Percentiles rank a stretch among this genome's conserved stretches.
These are phyloP conservation scores for Solanum piurae DNA, from an alignment of 257 asterid species.

Conservation along the genomic window DNA sequence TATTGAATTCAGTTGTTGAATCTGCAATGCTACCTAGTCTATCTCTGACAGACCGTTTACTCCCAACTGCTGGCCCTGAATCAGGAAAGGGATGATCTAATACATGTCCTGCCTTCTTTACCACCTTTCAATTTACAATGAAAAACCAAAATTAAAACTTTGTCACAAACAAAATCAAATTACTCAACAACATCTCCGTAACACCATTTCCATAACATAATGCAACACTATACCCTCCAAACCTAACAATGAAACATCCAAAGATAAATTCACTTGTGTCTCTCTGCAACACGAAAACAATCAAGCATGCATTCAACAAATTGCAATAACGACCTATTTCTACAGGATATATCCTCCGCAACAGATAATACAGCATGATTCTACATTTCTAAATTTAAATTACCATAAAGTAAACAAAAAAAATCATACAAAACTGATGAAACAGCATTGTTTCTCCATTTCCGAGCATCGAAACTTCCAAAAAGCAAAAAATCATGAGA, in stretches of 20 bases:
- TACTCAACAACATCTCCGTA: neutral
- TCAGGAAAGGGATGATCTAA: conserved; percentile 19
- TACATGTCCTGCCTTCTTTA: conserved; percentile 41
- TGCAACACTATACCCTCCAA: neutral
- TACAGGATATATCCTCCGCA: neutral
- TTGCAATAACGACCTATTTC: neutral
- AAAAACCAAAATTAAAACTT: neutral
- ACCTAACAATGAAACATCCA: neutral
- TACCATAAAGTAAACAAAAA: neutral
- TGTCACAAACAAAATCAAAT: neutral
- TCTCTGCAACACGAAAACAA: neutral
- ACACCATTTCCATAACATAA: neutral
- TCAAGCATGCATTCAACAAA: neutral
- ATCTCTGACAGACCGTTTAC: conserved; percentile 65
- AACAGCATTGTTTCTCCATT: neutral
- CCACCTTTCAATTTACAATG: conserved; percentile 39
- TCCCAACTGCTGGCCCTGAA: conserved; percentile 37
- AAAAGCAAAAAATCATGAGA: neutral
- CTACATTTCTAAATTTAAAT: neutral
- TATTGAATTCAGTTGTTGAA: conserved; percentile 23
- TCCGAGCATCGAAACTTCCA: neutral
- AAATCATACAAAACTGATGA: neutral
- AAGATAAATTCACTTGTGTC: neutral
- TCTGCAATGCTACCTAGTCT: conserved; percentile 69
- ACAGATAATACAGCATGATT: neutral